Percentiles rank a stretch among this genome's conserved stretches.
These are phyloP conservation scores for Starmera quercuum DNA, from an alignment of 805 yeast genomes.

Conservation along the genomic window DNA sequence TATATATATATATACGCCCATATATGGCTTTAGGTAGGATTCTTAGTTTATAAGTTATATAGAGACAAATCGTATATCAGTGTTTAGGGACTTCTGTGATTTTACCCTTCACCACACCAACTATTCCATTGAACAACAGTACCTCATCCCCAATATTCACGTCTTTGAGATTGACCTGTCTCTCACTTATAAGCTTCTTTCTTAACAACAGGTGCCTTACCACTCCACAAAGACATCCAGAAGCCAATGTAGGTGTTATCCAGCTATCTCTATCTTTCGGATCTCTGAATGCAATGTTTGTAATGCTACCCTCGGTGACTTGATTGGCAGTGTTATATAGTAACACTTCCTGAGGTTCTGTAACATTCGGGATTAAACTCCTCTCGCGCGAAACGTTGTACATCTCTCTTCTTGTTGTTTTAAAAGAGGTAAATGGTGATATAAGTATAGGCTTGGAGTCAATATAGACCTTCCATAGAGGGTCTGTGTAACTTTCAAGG, in stretches of 20 bases:
- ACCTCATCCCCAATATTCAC: constrained; percentile 61
- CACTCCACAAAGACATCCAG: constrained; percentile 85
- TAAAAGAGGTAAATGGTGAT: constrained; percentile 79
- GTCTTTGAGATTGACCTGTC: constrained; percentile 35
- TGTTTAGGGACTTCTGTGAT: constrained; percentile 26
- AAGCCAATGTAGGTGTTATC: constrained; percentile 72
- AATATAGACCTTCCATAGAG: constrained; percentile 53
- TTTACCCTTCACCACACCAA: constrained; percentile 66
- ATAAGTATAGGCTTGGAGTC: constrained; percentile 45
- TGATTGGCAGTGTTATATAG: constrained; percentile 52
- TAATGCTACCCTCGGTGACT: constrained; percentile 75
- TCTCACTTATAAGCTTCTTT: constrained; percentile 47
- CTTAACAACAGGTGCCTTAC: constrained; percentile 57
- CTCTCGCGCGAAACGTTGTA: constrained; percentile 59
- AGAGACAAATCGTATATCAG: constrained; percentile 6
- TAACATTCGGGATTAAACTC: constrained; percentile 23
- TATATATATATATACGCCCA: neutral
- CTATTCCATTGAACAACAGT: constrained; percentile 71
- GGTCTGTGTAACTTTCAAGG: constrained; percentile 18
- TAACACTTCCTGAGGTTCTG: constrained; percentile 56
- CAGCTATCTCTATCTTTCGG: constrained; percentile 36
- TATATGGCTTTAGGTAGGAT: neutral
- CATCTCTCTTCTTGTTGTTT: constrained; percentile 66
- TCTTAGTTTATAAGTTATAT: neutral
- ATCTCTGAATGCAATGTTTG: constrained; percentile 59